Conservation (phyloP, 306 rosid genomes). For the Begonia loranthoides region DNA sequence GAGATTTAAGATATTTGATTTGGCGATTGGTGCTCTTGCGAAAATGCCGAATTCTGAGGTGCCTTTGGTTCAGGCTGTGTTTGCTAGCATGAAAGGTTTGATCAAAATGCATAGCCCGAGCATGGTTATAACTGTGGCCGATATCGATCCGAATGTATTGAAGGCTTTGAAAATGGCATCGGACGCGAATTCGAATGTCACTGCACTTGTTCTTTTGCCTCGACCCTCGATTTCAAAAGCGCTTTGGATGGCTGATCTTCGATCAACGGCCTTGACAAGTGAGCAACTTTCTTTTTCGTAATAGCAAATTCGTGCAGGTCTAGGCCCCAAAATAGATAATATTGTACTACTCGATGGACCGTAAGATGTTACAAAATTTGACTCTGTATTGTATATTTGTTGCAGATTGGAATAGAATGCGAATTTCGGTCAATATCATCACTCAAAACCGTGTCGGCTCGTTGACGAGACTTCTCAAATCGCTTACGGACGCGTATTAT, state of each 20-base stretch:
- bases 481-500: slow-evolving; percentile 69
- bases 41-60: slow-evolving; percentile 70
- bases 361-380: too few relatives aligned
- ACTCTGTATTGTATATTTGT: too few relatives aligned
- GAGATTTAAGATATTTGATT: slow-evolving; percentile 73
- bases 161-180: slow-evolving; percentile 85
- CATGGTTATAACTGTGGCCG: slow-evolving; percentile 58
- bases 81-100: slow-evolving; percentile 87
- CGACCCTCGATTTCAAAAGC: slow-evolving; percentile 54
- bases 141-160: slow-evolving; percentile 52
- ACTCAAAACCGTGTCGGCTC: slow-evolving; percentile 74
- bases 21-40: slow-evolving; percentile 51
- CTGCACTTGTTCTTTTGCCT: slow-evolving; percentile 61
- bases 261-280: slow-evolving; percentile 77
- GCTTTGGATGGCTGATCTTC: slow-evolving; percentile 96
- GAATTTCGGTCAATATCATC: slow-evolving; percentile 64
- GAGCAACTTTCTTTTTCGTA: slow-evolving; percentile 14
- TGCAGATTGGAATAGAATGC: slow-evolving; percentile 84
- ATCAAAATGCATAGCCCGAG: slow-evolving; percentile 79
- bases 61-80: slow-evolving; percentile 64
- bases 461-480: slow-evolving; percentile 68
- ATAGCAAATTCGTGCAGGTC: too few relatives aligned
- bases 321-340: too few relatives aligned
- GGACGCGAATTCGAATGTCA: slow-evolving; percentile 37
- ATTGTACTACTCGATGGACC: too few relatives aligned